Conservation (phyloP, 139 green algal genomes). For the Picochlorum sp. region DNA sequence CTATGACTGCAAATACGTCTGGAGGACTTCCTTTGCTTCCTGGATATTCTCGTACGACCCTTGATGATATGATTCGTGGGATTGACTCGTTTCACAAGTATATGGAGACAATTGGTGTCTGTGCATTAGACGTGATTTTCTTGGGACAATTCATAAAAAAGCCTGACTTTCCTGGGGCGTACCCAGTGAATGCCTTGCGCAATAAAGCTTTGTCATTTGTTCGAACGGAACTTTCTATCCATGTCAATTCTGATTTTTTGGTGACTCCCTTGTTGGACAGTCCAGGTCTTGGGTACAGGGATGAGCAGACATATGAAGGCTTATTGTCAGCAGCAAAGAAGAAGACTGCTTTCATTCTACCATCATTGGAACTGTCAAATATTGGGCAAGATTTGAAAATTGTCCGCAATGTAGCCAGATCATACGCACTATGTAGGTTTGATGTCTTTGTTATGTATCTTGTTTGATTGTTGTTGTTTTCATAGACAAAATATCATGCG, state of each 20-base stretch:
- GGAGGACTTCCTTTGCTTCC: conserved; percentile 8
- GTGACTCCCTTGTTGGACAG: conserved; percentile 3
- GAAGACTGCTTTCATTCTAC: neutral
- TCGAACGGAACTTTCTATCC: neutral
- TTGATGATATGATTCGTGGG: conserved; percentile 13
- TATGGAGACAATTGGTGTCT: conserved; percentile 11
- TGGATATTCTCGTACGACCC: conserved; percentile 1
- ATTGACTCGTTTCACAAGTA: conserved; percentile 15
- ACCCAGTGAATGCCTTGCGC: conserved; percentile 9
- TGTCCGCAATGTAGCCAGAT: neutral
- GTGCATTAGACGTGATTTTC: conserved; percentile 2
- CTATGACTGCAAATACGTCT: conserved; percentile 2
- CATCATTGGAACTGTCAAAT: conserved; percentile 2
- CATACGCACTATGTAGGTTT: conserved; percentile 1
- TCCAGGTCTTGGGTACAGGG: conserved; percentile 1
- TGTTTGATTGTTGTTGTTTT: no score
- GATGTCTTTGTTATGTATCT: no score
- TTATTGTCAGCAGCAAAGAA: conserved; percentile 1
- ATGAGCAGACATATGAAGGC: neutral
- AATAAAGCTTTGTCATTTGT: conserved; percentile 3
- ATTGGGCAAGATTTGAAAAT: conserved; percentile 8
- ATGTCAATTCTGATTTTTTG: conserved; percentile 11
- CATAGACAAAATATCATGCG: no score
- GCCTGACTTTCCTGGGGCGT: conserved; percentile 4
- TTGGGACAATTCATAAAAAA: conserved; percentile 8